Base-by-base conservation (phyloP, 495 filamentous ascomycete genomes). In the Tuber aestivum region DNA sequence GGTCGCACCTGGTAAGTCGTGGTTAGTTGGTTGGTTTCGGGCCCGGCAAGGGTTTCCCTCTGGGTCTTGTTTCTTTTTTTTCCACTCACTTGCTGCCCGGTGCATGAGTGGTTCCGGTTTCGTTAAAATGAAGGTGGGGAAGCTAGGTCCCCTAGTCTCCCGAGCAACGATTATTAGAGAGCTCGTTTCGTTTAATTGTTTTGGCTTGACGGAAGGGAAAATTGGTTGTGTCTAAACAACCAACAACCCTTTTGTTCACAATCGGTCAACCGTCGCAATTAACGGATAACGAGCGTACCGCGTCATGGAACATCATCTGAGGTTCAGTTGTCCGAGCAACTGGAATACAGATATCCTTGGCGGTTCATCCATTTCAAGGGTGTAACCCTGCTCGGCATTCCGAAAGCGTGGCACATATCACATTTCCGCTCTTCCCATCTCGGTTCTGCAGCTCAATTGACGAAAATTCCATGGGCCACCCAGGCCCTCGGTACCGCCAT, bases 401-500 rank as follows among this genome's bases (percentile, higher is more conserved):
- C 75, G 73, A 70, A 81, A 81, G 56, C 79, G 71, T 81, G 79
- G 78, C 70, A 72, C 75, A 81, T 78, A 81, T 81, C 78, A 80
- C 75, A 81, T 81, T 80, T 81, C 77, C 70, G 74, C 72, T 75
- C 72, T 73, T 80, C 74, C 75, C 79, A 81, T 81, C 78, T 81
- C 78, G 79, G 79, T 77, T 81, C 74, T 81, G 75, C 79, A 56
- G 78, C 50, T 77, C 74, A 75, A 81, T 81, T 78, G 78, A 80
- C 75, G 78, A 81, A 78, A 79, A 75, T 79, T 79, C 78, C 79
- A 77, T 77, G 79, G 79, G 68, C 72, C 70, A 81, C 80, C 80
- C 80, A 74, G 73, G 71, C 74, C 45, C 45, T 80, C 74, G 80
- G 80, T 82, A 82, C 80, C 72, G 74, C 79, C 73, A 81, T 75